Base-by-base conservation (phyloP, 2,329 filamentous ascomycete genomes). In the Epichloe gansuensis region DNA sequence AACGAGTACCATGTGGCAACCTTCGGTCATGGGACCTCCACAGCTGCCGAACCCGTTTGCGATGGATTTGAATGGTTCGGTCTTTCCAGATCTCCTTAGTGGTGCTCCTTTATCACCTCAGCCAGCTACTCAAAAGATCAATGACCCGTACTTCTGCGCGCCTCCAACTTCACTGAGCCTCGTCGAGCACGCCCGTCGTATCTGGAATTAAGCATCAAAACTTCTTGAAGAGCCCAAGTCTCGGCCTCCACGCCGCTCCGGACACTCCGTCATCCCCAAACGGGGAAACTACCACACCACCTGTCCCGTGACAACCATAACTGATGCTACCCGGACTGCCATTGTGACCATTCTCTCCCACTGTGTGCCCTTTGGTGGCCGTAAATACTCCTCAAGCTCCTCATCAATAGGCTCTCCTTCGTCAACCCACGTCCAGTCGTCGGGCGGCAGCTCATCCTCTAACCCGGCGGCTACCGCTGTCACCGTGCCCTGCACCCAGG, bases 81-180 rank as follows among this genome's bases (percentile, higher is more conserved):
- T 86, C 38, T 90, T 95, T 65, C 83, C 86, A 54, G 88, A 93
- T 65, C 81, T 90, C 62, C 75, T 86, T 59, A 80, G 79, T 57
- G 80, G 82, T 48, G 82, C 81, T 57, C 86, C 86, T 12, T 74
- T 91, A 54, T 91, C 89, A 55, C 87, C 89, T 47, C 87, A 90
- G 66, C 85, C 85, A 57, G 64, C 81, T 84, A 61, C 68, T 68
- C 86, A 88, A 68, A 82, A 80, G 62, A 76, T 81, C 59, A 81
- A 80, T 66, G 87, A 93, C 66, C 77, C 82, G 59, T 88, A 85
- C 66, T 88, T 94, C 64, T 85, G 88, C 57, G 86, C 87, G 31
- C 85, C 88, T 55, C 85, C 88, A 57, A 81, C 86, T 46, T 82
- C 80, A 55, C 77, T 91, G 73, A 83, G 77, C 65, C 65, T 83